These are phyloP conservation scores for Physcia stellaris DNA, from an alignment of 495 filamentous ascomycete genomes.

Conservation along the genomic window DNA sequence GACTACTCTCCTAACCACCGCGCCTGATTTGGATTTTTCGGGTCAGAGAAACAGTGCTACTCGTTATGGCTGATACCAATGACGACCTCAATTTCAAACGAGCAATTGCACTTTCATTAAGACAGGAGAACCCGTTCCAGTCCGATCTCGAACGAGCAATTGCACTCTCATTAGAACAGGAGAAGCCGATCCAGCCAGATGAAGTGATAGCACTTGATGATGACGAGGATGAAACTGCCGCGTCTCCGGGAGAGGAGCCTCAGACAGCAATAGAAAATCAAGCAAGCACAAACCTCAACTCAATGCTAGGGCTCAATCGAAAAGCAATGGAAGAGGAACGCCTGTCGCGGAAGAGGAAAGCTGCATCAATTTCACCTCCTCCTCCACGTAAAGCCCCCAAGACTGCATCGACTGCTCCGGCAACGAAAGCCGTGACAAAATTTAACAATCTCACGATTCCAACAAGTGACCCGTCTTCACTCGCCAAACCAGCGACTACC, in stretches of 20 bases:
- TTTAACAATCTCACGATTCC: neutral
- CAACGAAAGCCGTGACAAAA: neutral
- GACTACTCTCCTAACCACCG: too few species aligned
- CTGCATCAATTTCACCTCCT: conserved; percentile 28
- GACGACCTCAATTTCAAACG: conserved; percentile 35
- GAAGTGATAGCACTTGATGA: conserved; percentile 18
- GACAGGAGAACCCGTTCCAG: conserved; percentile 8
- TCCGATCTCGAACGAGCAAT: conserved; percentile 1
- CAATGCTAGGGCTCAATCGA: conserved; percentile 50
- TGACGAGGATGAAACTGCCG: conserved; percentile 14
- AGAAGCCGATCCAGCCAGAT: neutral
- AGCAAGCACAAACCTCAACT: conserved; percentile 9
- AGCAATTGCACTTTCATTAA: conserved; percentile 41
- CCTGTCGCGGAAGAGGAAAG: conserved; percentile 58
- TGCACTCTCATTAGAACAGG: neutral
- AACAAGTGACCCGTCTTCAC: neutral
- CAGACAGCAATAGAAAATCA: neutral
- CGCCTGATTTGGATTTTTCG: too few species aligned
- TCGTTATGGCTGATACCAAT: neutral
- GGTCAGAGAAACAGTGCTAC: too few species aligned
- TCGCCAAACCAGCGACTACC: conserved; percentile 1
- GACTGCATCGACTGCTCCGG: neutral
- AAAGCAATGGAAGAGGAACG: conserved; percentile 81
- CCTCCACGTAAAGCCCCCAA: conserved; percentile 6
- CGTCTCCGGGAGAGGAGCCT: neutral